Percentiles rank a stretch among this genome's conserved stretches.
Conservation (phyloP, 768 basidiomycete species). For the Royoungia palumana region DNA sequence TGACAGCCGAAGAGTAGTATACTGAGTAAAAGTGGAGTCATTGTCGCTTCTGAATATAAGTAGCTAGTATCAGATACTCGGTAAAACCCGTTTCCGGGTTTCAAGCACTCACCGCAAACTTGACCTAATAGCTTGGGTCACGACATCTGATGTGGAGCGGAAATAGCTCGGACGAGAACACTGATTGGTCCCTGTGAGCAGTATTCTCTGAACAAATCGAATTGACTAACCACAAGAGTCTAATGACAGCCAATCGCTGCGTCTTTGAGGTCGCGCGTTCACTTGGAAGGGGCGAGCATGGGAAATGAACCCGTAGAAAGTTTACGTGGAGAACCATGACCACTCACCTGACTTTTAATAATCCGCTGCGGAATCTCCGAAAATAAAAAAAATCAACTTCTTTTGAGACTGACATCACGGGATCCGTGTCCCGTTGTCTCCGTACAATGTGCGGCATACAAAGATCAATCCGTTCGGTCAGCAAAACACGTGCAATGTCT, state of each 20-base stretch:
- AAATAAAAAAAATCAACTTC: not conserved
- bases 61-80: constrained; percentile 2
- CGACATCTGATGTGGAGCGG: not conserved
- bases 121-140: constrained; percentile 7
- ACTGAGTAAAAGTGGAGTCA: not conserved
- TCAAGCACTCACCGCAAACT: not conserved
- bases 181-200: no score
- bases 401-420: not conserved
- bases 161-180: not conserved
- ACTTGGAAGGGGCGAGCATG: not conserved
- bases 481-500: no score
- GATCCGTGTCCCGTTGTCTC: constrained; percentile 2
- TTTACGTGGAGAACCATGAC: constrained; percentile 1
- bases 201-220: no score
- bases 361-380: no score
- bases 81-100: constrained; percentile 4
- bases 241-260: no score
- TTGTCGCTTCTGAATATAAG: not conserved
- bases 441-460: no score
- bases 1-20: not conserved
- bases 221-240: no score
- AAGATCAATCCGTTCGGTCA: constrained; percentile 1
- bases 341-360: constrained; percentile 10
- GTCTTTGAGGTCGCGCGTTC: no score
- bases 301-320: not conserved